Percentiles rank a stretch among this genome's conserved stretches.
Conservation (phyloP, 371 early-diverging fungal genomes). For the Rhizopus arrhizus region DNA sequence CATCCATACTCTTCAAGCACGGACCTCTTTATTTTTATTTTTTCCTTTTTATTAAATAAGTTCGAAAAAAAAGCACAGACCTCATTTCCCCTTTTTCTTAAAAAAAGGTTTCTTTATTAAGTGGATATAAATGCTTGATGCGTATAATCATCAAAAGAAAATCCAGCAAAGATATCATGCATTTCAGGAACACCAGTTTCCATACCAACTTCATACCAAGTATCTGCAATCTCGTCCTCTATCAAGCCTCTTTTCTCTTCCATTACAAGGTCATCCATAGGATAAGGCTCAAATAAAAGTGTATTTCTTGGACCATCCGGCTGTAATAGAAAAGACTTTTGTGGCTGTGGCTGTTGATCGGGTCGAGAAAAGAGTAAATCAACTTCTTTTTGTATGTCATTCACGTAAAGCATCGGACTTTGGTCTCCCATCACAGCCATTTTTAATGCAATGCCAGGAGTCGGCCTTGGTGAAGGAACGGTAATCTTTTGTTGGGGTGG, state of each 20-base stretch:
- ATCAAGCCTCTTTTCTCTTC: neutral
- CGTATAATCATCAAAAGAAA: conserved; percentile 16
- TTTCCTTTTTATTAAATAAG: too few relatives aligned
- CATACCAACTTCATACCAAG: conserved; percentile 50
- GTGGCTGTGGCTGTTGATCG: conserved; percentile 5
- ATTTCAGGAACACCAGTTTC: conserved; percentile 33
- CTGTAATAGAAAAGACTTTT: neutral
- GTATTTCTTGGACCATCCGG: conserved; percentile 3
- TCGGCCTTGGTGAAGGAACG: conserved; percentile 23
- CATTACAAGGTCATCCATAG: neutral
- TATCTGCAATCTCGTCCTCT: conserved; percentile 10
- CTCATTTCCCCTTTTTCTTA: too few relatives aligned
- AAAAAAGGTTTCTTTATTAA: neutral
- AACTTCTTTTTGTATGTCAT: conserved; percentile 41
- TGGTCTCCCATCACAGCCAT: conserved; percentile 23
- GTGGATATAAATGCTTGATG: neutral
- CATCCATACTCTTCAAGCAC: too few relatives aligned
- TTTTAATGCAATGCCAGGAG: conserved; percentile 1
- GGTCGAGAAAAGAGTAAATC: conserved; percentile 22
- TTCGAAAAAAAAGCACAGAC: too few relatives aligned
- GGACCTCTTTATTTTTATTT: too few relatives aligned
- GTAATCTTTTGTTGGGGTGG: neutral
- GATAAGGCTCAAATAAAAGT: conserved; percentile 21
- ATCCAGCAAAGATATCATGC: conserved; percentile 31
- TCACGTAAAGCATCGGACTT: conserved; percentile 21